Percentiles rank a stretch among this genome's conserved stretches.
Evolutionary conservation across 2,329 filamentous ascomycete species (phyloP).

Genomic region (Cladophialophora exuberans): DNA sequence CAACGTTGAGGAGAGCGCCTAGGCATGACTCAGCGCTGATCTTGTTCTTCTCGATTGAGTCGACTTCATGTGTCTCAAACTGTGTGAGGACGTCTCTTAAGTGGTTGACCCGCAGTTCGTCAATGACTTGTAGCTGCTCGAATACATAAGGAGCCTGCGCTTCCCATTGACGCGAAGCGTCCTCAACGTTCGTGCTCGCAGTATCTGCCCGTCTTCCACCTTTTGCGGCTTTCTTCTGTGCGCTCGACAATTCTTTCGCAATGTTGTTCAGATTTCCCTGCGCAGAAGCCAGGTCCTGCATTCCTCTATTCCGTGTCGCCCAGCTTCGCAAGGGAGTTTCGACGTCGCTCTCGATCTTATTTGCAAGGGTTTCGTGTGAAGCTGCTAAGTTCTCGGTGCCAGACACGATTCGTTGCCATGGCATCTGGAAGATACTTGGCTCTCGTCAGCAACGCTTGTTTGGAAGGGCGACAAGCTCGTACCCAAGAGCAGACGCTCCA

Average conservation of each 20-base stretch:
- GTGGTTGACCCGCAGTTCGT: slow-evolving; percentile 87
- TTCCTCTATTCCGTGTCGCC: slow-evolving; percentile 69
- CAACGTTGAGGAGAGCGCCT: slow-evolving; percentile 80
- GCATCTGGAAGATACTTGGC: slow-evolving; percentile 79
- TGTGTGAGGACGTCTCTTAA: slow-evolving; percentile 90
- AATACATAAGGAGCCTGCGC: slow-evolving; percentile 94
- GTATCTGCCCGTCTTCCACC: slow-evolving; percentile 71
- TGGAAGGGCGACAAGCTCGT: slow-evolving; percentile 42
- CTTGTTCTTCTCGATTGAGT: slow-evolving; percentile 77
- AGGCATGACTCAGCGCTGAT: slow-evolving; percentile 77
- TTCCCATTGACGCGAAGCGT: slow-evolving; percentile 84
- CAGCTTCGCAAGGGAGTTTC: slow-evolving; percentile 82
- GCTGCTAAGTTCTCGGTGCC: slow-evolving; percentile 79
- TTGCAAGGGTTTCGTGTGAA: slow-evolving; percentile 79
- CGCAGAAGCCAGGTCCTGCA: slow-evolving; percentile 78
- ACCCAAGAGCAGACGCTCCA: slow-evolving; percentile 83
- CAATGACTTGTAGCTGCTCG: slow-evolving; percentile 85
- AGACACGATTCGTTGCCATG: slow-evolving; percentile 85
- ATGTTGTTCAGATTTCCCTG: slow-evolving; percentile 78
- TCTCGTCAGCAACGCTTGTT: slow-evolving; percentile 1
- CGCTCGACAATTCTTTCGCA: slow-evolving; percentile 81
- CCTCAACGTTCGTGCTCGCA: slow-evolving; percentile 75
- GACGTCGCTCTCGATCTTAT: slow-evolving; percentile 84
- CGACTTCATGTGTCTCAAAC: slow-evolving; percentile 88
- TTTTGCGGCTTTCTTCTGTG: slow-evolving; percentile 84